Conservation (phyloP, 1,139 yeast species). For the Suhomyces panamericanus region DNA sequence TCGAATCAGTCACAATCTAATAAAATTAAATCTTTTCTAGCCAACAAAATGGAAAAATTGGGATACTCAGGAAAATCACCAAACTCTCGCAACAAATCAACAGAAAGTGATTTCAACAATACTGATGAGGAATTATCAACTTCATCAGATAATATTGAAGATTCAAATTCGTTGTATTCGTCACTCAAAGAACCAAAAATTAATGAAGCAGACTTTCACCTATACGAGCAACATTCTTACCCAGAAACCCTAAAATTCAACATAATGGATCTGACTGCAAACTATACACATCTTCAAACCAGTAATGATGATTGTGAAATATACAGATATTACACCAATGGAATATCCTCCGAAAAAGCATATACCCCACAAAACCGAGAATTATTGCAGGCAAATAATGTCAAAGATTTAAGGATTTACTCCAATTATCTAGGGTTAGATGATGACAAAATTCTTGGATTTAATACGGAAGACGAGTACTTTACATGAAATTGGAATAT, state of each 20-base stretch:
- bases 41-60: conserved; percentile 36
- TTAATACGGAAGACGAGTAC: conserved; percentile 34
- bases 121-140: neutral
- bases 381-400: conserved; percentile 3
- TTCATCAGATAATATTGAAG: neutral
- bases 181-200: neutral
- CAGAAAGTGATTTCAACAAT: neutral
- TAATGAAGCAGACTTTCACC: neutral
- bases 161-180: neutral
- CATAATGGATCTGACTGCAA: neutral
- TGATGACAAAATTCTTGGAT: conserved; percentile 24
- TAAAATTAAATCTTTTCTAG: conserved; percentile 29
- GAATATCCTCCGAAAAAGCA: neutral
- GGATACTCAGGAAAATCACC: conserved; percentile 23
- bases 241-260: neutral
- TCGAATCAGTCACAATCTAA: conserved; percentile 19
- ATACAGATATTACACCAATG: conserved; percentile 18
- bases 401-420: conserved; percentile 25
- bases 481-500: conserved; percentile 15
- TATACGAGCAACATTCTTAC: neutral
- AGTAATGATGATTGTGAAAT: conserved; percentile 19
- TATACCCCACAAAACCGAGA: neutral
- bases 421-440: conserved; percentile 29
- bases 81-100: neutral
- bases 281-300: conserved; percentile 2